Percentiles rank a stretch among this genome's conserved stretches.
Evolutionary conservation across 1,284 basidiomycete genomes (phyloP).

Genomic region (Meira miltonrushii): DNA sequence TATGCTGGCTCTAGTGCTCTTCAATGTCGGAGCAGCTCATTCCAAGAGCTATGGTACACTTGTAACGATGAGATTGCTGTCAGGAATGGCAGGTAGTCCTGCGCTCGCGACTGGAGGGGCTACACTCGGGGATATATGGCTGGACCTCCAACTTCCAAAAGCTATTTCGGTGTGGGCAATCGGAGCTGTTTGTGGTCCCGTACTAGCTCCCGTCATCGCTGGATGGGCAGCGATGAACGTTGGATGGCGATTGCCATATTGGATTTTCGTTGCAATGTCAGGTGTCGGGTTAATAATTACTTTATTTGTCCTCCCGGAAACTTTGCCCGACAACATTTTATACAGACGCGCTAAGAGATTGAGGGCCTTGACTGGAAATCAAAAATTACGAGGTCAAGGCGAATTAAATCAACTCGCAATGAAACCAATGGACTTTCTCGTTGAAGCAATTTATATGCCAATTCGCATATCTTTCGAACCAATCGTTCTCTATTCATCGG

Average conservation of each 20-base stretch:
- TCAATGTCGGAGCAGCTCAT: constrained; percentile 26
- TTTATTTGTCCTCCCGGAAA: constrained; percentile 25
- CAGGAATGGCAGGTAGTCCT: constrained; percentile 36
- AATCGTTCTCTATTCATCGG: constrained; percentile 17
- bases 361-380: constrained; percentile 14
- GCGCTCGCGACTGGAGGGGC: constrained; percentile 41
- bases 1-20: constrained; percentile 22
- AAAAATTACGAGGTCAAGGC: constrained; percentile 11
- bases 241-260: constrained; percentile 48
- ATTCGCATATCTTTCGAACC: constrained; percentile 27
- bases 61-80: constrained; percentile 33
- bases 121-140: constrained; percentile 34
- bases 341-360: constrained; percentile 17
- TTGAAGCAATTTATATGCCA: constrained; percentile 26
- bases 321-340: constrained; percentile 20
- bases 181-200: constrained; percentile 29
- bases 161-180: constrained; percentile 29
- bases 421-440: constrained; percentile 15
- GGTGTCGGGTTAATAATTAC: constrained; percentile 36
- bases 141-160: constrained; percentile 12
- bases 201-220: constrained; percentile 34
- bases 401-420: constrained; percentile 23
- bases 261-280: constrained; percentile 49
- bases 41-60: constrained; percentile 15
- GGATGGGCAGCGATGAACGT: constrained; percentile 25